Evolutionary conservation across 2,329 filamentous ascomycete species (phyloP), one percentile per base, ranked within the genome.

Genomic region (Pezicula neosporulosa): DNA sequence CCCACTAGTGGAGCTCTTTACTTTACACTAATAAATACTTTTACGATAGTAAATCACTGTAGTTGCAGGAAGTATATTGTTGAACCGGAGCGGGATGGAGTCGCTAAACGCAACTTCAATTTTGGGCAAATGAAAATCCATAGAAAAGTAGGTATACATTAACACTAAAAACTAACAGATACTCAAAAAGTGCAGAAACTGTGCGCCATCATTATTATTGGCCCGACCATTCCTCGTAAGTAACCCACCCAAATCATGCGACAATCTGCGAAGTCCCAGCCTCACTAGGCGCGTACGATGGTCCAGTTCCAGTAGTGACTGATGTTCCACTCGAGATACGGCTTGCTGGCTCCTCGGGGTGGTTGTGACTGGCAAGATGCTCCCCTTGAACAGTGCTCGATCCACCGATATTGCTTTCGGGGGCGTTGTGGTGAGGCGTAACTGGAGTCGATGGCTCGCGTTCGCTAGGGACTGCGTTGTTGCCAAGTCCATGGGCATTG

Each of bases 241-340:
- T 24, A 19, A 42, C 4, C 6, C 6, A 13, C 4, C 18, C 5
- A 19, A n/a, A 42, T 24, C 24, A 42, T 6, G 39, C 18, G 24
- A 41, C 55, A 45, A 55, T 50, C 9, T 47, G 43, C 27, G 54
- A 45, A 35, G 45, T 48, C 10, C 42, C 51, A 15, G 51, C 47
- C 46, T 60, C 58, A 36, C 56, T 60, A 5, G 48, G 52, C 8
- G 51, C 50, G 50, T 60, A 58, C 8, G 33, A 21, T 13, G 28
- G 42, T 9, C 28, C 47, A 28, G 12, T 27, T 39, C 51, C 18
- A 37, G 60, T 63, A 0, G 56, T 54, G 18, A 62, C 54, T 6
- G 54, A 57, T 10, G 52, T 56, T 9, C 56, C 61, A 35, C 60
- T 63, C 45, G 58, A 60, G n/a, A 60, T 52, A 15, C 58, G 48